Conservation (phyloP, 805 yeast species). For the Sugiyamaella valdiviana region DNA sequence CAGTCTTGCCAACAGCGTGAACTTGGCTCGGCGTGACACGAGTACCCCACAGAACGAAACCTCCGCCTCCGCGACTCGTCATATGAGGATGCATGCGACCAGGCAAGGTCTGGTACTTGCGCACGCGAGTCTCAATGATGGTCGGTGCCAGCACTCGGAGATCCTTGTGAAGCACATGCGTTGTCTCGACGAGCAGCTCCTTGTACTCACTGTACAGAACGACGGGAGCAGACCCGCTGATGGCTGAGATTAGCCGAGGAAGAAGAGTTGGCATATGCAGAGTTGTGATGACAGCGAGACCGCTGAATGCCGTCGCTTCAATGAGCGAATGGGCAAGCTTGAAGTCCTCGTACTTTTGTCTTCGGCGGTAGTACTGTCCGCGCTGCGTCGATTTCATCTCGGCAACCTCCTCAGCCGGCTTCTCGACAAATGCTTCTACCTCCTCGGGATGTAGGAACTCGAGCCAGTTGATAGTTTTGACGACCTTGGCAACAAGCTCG, state of each 20-base stretch:
- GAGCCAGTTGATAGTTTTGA: constrained; percentile 66
- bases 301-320: constrained; percentile 58
- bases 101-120: constrained; percentile 86
- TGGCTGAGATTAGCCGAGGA: constrained; percentile 51
- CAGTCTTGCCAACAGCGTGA: constrained; percentile 56
- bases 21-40: constrained; percentile 71
- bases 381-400: constrained; percentile 54
- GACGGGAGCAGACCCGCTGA: constrained; percentile 83
- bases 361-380: constrained; percentile 61
- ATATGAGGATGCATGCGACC: constrained; percentile 92
- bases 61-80: constrained; percentile 93
- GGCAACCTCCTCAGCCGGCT: constrained; percentile 46
- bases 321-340: constrained; percentile 40
- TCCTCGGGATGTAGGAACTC: constrained; percentile 78
- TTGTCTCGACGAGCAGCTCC: constrained; percentile 70
- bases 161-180: constrained; percentile 60
- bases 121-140: constrained; percentile 70
- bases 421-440: constrained; percentile 37
- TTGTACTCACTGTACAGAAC: constrained; percentile 78
- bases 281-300: constrained; percentile 64
- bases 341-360: constrained; percentile 43
- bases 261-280: constrained; percentile 62
- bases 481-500: constrained; percentile 45
- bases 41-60: constrained; percentile 72
- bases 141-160: constrained; percentile 74